phyloP scores from a whole-genome alignment of 306 rosid genomes.

The Delonix regia region DNA sequence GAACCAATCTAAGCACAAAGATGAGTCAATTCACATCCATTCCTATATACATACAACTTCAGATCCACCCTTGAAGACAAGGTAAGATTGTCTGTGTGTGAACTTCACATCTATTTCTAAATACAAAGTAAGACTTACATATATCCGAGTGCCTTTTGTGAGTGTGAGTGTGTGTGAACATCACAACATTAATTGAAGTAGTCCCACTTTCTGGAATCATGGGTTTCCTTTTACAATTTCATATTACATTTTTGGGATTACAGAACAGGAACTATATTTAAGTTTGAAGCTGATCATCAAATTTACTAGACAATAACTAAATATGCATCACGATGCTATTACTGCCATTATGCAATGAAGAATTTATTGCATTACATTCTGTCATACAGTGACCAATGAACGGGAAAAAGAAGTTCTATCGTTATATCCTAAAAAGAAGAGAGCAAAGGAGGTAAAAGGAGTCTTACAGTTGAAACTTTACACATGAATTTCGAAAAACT shows the following conservation, averaged over 20 bases:
- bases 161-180: background rate
- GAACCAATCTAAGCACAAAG: constrained; percentile 77
- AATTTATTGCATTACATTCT: background rate
- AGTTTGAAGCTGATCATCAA: background rate
- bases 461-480: background rate
- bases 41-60: no score
- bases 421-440: background rate
- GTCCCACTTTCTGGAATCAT: background rate
- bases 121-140: background rate
- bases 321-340: background rate
- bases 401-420: background rate
- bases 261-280: background rate
- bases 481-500: background rate
- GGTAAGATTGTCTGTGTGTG: no score
- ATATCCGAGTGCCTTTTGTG: no score
- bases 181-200: background rate
- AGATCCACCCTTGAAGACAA: no score
- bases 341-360: background rate
- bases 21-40: constrained; percentile 13
- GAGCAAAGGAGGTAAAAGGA: background rate
- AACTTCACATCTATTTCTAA: constrained; percentile 16
- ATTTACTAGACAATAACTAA: constrained; percentile 1
- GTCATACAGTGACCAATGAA: no score
- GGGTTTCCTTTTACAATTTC: background rate
- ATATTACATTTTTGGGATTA: background rate